Conservation (phyloP, 129 eudicot genomes). For the Solidago caesia region DNA sequence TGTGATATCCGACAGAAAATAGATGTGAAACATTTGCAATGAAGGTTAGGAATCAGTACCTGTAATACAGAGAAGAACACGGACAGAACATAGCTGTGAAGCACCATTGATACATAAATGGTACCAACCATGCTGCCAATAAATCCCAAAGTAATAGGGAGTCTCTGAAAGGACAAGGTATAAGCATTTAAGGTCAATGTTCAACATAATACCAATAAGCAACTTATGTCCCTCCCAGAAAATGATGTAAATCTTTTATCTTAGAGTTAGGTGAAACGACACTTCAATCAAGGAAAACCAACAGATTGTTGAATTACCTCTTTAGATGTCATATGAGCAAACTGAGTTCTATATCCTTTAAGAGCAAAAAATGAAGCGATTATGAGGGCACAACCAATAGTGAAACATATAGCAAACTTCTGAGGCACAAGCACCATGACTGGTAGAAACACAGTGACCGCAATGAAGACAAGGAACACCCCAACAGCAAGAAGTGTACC, state of each 20-base stretch:
- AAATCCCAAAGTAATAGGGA: conserved; percentile 82
- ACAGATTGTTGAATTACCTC: conserved; percentile 54
- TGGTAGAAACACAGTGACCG: conserved; percentile 91
- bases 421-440: conserved; percentile 96
- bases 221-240: not conserved
- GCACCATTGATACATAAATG: conserved; percentile 91
- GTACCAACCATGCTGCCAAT: conserved; percentile 88
- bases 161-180: conserved; percentile 55
- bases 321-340: conserved; percentile 83
- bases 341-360: conserved; percentile 86
- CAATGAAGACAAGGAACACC: conserved; percentile 78
- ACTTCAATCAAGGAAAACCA: not conserved
- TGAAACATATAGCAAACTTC: conserved; percentile 89
- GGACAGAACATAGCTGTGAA: conserved; percentile 88
- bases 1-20: not conserved
- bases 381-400: conserved; percentile 78
- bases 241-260: not conserved
- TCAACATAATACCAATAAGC: conserved; percentile 7
- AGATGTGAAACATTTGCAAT: not conserved
- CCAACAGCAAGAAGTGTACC: conserved; percentile 80
- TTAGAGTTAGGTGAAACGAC: not conserved
- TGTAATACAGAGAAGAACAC: conserved; percentile 81
- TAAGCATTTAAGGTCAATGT: conserved; percentile 18
- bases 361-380: conserved; percentile 92
- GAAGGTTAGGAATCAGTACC: conserved; percentile 42